Evolutionary conservation across 495 filamentous ascomycete genomes (phyloP).

Genomic region (Venustampulla echinocandica): DNA sequence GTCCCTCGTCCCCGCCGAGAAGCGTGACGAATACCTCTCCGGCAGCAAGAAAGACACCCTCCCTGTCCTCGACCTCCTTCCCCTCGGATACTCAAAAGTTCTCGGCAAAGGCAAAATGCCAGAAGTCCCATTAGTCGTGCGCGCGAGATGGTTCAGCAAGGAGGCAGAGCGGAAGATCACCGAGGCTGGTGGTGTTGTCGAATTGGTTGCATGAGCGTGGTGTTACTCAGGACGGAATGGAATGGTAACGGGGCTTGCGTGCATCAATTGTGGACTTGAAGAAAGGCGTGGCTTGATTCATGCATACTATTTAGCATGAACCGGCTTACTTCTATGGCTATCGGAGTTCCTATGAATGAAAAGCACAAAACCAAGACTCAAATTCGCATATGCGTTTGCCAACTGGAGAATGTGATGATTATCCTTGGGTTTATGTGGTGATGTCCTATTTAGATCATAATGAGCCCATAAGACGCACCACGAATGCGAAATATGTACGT

Average conservation of each 20-base stretch:
- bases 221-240: conserved; percentile 1
- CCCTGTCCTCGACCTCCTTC: conserved; percentile 85
- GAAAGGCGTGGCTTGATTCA: not conserved
- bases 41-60: conserved; percentile 69
- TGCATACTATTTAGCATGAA: conserved; percentile 1
- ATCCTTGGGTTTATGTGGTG: conserved; percentile 4
- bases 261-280: not conserved
- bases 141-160: conserved; percentile 78
- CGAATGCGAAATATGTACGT: conserved; percentile 12
- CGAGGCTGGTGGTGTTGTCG: conserved; percentile 81
- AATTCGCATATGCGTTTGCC: not conserved
- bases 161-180: conserved; percentile 93
- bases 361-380: conserved; percentile 14
- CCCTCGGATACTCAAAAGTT: conserved; percentile 88
- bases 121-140: conserved; percentile 76
- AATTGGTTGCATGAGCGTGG: conserved; percentile 70
- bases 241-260: not conserved
- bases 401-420: not conserved
- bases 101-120: conserved; percentile 89
- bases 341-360: conserved; percentile 22
- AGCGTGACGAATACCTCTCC: conserved; percentile 72
- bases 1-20: conserved; percentile 72
- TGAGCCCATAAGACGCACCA: conserved; percentile 3
- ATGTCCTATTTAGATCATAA: conserved; percentile 9
- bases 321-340: conserved; percentile 15